Conservation (phyloP, 805 yeast species). For the Millerago galiae region DNA sequence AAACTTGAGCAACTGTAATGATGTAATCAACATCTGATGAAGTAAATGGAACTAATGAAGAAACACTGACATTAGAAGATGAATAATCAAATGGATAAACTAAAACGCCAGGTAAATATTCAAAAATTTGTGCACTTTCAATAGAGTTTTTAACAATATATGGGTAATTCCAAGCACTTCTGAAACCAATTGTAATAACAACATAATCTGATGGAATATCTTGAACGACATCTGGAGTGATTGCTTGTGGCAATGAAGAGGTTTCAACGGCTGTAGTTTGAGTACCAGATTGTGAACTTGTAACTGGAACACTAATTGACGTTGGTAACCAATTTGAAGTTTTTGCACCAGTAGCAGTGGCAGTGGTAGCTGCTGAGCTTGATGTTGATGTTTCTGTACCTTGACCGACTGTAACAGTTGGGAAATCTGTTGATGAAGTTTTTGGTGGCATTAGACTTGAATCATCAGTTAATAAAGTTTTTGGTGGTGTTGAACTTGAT, state of each 20-base stretch:
- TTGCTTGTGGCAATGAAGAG: constrained; percentile 66
- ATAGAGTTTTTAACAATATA: constrained; percentile 69
- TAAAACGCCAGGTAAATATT: constrained; percentile 74
- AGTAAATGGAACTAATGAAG: constrained; percentile 69
- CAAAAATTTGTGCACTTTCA: constrained; percentile 79
- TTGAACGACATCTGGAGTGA: constrained; percentile 51
- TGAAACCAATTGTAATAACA: constrained; percentile 72
- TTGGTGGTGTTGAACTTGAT: too few relatives aligned
- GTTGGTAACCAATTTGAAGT: constrained; percentile 38
- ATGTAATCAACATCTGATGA: constrained; percentile 52
- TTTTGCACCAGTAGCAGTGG: constrained; percentile 1
- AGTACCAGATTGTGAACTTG: constrained; percentile 19
- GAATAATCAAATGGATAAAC: constrained; percentile 48
- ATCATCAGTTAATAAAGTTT: too few relatives aligned
- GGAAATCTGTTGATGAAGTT: too few relatives aligned
- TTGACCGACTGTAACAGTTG: too few relatives aligned
- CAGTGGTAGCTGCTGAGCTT: too few relatives aligned
- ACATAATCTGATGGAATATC: constrained; percentile 43
- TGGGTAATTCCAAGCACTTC: constrained; percentile 72
- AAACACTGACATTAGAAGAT: constrained; percentile 45
- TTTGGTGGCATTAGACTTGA: too few relatives aligned
- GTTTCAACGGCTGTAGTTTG: constrained; percentile 27
- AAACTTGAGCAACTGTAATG: constrained; percentile 84
- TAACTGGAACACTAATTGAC: constrained; percentile 32
- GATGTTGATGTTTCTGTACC: too few relatives aligned